Evolutionary conservation across 352 stramenopile species (phyloP).

Genomic region (Phytophthora macrochlamydospora): DNA sequence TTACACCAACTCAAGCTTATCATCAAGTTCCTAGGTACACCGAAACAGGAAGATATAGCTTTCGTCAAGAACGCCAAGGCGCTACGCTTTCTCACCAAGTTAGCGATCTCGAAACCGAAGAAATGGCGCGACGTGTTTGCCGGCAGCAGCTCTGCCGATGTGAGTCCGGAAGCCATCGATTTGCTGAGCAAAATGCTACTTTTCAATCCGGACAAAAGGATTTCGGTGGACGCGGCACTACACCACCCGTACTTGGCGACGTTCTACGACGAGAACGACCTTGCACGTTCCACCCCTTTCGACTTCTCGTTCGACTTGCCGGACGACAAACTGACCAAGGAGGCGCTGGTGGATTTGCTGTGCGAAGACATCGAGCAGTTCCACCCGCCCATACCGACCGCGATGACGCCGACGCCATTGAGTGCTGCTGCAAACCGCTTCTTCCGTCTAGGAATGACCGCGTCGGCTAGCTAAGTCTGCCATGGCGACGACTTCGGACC

Average conservation of each 20-base stretch:
- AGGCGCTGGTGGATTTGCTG: slow-evolving; percentile 60
- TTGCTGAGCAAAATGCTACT: slow-evolving; percentile 69
- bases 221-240: slow-evolving; percentile 62
- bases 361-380: slow-evolving; percentile 71
- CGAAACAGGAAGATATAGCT: slow-evolving; percentile 75
- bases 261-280: slow-evolving; percentile 88
- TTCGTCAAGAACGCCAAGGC: slow-evolving; percentile 93
- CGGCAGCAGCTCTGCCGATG: slow-evolving; percentile 25
- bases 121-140: slow-evolving; percentile 74
- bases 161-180: slow-evolving; percentile 61
- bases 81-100: slow-evolving; percentile 84
- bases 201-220: slow-evolving; percentile 79
- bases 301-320: slow-evolving; percentile 76
- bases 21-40: slow-evolving; percentile 69
- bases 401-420: slow-evolving; percentile 22
- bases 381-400: slow-evolving; percentile 40
- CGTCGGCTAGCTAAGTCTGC: slow-evolving; percentile 41
- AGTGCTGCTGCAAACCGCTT: slow-evolving; percentile 32
- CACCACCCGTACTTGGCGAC: slow-evolving; percentile 76
- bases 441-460: slow-evolving; percentile 62
- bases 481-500: not conserved
- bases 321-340: slow-evolving; percentile 67
- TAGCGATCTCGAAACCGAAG: slow-evolving; percentile 74
- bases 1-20: slow-evolving; percentile 87
- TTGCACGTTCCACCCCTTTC: slow-evolving; percentile 42